A percentile compares a stretch with the other conserved stretches of the same genome.
phyloP scores from a whole-genome alignment of 2,329 filamentous ascomycete species.

The Cytospora chrysosperma region DNA sequence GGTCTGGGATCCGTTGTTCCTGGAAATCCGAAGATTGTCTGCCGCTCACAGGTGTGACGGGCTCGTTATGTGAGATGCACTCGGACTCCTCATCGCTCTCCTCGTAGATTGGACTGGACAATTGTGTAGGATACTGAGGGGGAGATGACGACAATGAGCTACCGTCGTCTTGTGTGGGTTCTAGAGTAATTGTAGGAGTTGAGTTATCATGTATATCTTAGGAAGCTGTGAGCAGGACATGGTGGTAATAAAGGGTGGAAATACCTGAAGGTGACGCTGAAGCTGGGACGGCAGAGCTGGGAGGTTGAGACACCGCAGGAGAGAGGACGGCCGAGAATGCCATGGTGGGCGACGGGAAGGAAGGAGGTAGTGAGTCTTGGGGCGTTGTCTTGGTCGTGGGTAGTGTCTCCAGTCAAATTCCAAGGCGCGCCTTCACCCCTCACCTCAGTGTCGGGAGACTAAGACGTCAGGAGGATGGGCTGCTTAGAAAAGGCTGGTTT shows the following conservation, averaged over 20 bases:
- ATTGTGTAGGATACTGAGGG: conserved; percentile 49
- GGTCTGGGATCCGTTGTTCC: conserved; percentile 41
- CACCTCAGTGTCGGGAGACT: conserved; percentile 8
- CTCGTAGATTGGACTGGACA: conserved; percentile 54
- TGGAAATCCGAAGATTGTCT: conserved; percentile 57
- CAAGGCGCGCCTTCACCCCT: conserved; percentile 7
- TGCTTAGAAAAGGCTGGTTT: neutral
- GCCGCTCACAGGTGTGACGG: conserved; percentile 59
- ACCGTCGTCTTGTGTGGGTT: conserved; percentile 24
- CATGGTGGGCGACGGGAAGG: conserved; percentile 27
- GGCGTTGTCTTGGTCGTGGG: conserved; percentile 10
- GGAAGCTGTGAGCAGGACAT: conserved; percentile 2
- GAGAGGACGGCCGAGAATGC: conserved; percentile 31
- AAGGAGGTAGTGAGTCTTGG: conserved; percentile 10
- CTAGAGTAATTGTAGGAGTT: conserved; percentile 22
- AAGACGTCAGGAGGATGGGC: conserved; percentile 19
- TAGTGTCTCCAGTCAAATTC: conserved; percentile 14
- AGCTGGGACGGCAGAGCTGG: conserved; percentile 12
- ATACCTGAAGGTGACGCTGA: conserved; percentile 11
- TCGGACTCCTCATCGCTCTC: conserved; percentile 57
- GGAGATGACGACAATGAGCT: conserved; percentile 42
- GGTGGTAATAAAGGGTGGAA: conserved; percentile 10
- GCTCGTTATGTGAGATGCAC: conserved; percentile 59
- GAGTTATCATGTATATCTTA: conserved; percentile 19
- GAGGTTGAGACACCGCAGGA: conserved; percentile 32